Conservation (phyloP, 176 grass and related monocot genomes). For the Cenchrus fungigraminus region DNA sequence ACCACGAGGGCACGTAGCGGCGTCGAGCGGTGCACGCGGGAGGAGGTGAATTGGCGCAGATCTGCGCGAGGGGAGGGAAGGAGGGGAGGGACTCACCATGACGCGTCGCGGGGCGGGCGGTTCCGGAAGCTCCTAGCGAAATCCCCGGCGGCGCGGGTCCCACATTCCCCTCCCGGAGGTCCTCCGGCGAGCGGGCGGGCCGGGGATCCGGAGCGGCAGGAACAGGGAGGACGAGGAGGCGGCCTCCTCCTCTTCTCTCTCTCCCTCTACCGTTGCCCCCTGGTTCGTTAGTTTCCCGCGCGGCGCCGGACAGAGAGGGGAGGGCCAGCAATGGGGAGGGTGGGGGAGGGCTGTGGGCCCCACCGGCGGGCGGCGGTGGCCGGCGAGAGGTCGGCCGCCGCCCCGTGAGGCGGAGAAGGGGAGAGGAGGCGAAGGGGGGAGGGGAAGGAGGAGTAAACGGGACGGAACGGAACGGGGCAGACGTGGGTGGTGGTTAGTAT, state of each 20-base stretch:
- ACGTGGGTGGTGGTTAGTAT: slow-evolving; percentile 1
- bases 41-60: slow-evolving; percentile 7
- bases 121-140: slow-evolving; percentile 11
- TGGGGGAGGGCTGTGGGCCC: neutral
- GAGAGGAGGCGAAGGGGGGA: neutral
- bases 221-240: neutral
- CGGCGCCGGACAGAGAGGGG: neutral
- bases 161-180: slow-evolving; percentile 60
- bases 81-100: slow-evolving; percentile 47
- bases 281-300: slow-evolving; percentile 23
- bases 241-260: neutral
- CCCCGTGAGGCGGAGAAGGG: neutral
- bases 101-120: slow-evolving; percentile 23
- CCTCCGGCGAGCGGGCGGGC: neutral
- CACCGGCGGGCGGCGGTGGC: slow-evolving; percentile 8
- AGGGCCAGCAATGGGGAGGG: neutral
- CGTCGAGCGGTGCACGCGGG: neutral
- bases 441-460: neutral
- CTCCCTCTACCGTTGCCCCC: neutral
- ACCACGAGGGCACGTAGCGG: neutral
- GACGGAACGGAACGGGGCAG: slow-evolving; percentile 31
- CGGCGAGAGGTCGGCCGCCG: slow-evolving; percentile 26
- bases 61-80: neutral
- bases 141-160: slow-evolving; percentile 26
- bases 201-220: slow-evolving; percentile 21